Percentiles rank a stretch among this genome's conserved stretches.
Conservation (phyloP, 257 asterid genomes). For the Rauvolfia tetraphylla region DNA sequence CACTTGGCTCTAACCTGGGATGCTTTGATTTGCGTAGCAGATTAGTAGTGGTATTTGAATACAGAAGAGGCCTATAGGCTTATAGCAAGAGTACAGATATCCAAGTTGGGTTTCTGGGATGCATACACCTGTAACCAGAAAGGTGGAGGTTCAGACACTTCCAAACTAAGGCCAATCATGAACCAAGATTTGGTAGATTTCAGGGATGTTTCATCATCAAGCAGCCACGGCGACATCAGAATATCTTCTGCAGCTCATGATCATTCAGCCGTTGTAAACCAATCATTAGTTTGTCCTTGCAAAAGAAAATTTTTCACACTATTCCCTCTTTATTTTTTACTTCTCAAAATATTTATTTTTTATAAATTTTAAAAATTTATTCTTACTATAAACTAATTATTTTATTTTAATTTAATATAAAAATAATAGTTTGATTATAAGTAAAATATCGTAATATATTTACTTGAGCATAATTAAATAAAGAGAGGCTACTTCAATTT, state of each 20-base stretch:
- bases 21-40: not conserved
- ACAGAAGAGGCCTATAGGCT: not conserved
- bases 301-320: no score
- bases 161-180: not conserved
- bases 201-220: not conserved
- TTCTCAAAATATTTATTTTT: no score
- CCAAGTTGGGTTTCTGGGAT: not conserved
- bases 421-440: no score
- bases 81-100: not conserved
- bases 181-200: not conserved
- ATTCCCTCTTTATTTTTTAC: no score
- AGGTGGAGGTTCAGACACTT: not conserved
- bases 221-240: not conserved
- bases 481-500: no score
- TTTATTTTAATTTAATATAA: no score
- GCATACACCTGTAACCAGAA: not conserved
- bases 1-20: not conserved
- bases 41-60: no score
- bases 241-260: not conserved
- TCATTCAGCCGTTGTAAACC: not conserved
- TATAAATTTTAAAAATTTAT: no score
- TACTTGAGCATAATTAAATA: no score
- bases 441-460: no score
- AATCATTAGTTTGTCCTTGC: not conserved
- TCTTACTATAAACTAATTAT: no score